Base-by-base conservation (phyloP, 139 green algal genomes). In the Micractinium sp. region DNA sequence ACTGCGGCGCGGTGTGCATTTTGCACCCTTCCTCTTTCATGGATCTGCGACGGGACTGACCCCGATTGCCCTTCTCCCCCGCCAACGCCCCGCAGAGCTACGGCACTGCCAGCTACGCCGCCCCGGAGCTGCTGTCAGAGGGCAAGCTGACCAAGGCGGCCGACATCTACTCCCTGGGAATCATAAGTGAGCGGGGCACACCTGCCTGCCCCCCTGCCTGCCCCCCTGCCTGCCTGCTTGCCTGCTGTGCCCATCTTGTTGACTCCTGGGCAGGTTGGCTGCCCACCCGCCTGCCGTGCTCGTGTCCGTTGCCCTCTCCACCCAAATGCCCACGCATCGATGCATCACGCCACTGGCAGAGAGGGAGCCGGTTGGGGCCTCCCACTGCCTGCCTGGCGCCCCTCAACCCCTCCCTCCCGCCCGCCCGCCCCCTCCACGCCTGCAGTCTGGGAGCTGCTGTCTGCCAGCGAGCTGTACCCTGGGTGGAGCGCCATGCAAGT, bases 141-240 rank as follows among this genome's bases (percentile, higher is more conserved):
- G 87, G 90, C 35, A 78, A 83, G 69, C 79, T 93, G 29, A 82
- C 73, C 20, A 86, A 87, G 66, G 78, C 83, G 0, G 83, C 35
- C 2, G 90, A 93, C 74, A 76, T 93, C 14, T 91, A 89, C 73
- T 63, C 71, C 25, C 89, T 93, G 35, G 88, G 75, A 41, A 86
- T 93, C 89, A 81, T 93, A 47, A 90, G 82, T 90, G 56, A 83
- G 84, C 56, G 69, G 36, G 18, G 36, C 7, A 29, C 39, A 39
- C 39, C 27, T 31, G 75, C n/a, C n/a, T n/a, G n/a, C n/a, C n/a
- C n/a, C n/a, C n/a, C n/a, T n/a, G n/a, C n/a, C n/a, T n/a, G n/a
- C n/a, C n/a, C n/a, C n/a, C n/a, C n/a, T n/a, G n/a, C n/a, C n/a
- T n/a, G n/a, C n/a, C n/a, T n/a, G 15, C 33, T n/a, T 19, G 29